Conservation (phyloP, 352 stramenopile species). For the Pythium utonaiense region DNA sequence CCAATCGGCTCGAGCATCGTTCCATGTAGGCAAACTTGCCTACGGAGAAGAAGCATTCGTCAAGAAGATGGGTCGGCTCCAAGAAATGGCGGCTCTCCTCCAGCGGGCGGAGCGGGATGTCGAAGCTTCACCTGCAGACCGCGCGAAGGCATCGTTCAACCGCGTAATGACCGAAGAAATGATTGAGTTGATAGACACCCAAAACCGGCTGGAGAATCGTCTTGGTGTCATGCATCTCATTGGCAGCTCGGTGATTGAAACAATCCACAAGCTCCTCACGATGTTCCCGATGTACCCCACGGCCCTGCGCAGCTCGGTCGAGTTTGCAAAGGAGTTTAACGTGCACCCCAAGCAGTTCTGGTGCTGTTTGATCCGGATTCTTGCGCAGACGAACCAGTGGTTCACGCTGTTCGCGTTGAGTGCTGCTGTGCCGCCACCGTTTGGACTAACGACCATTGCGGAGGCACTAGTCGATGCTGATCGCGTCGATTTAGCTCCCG, state of each 20-base stretch:
- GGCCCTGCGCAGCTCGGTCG: conserved; percentile 32
- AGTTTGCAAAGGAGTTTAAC: conserved; percentile 38
- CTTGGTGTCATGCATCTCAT: conserved; percentile 40
- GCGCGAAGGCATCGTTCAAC: conserved; percentile 37
- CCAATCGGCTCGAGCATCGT: conserved; percentile 32
- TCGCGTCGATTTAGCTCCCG: conserved; percentile 31
- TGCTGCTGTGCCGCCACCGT: conserved; percentile 30
- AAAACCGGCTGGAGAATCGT: conserved; percentile 35
- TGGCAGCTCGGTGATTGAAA: conserved; percentile 50
- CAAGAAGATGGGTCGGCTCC: conserved; percentile 34
- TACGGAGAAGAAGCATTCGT: conserved; percentile 44
- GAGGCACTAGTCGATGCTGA: conserved; percentile 48
- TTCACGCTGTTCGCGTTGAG: conserved; percentile 39
- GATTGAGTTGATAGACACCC: conserved; percentile 39
- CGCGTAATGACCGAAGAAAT: conserved; percentile 47
- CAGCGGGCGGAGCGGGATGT: conserved; percentile 8
- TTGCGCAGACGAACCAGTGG: conserved; percentile 48
- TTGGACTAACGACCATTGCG: conserved; percentile 40
- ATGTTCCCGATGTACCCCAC: conserved; percentile 38
- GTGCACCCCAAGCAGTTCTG: conserved; percentile 55
- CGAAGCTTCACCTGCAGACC: neutral
- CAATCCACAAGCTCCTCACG: conserved; percentile 52
- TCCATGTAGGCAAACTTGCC: conserved; percentile 38
- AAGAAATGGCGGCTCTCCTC: conserved; percentile 35
- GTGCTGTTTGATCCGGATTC: conserved; percentile 41